Evolutionary conservation across 768 basidiomycete species (phyloP), one percentile per base, ranked within the genome.

Genomic region (Kwoniella dendrophila): DNA sequence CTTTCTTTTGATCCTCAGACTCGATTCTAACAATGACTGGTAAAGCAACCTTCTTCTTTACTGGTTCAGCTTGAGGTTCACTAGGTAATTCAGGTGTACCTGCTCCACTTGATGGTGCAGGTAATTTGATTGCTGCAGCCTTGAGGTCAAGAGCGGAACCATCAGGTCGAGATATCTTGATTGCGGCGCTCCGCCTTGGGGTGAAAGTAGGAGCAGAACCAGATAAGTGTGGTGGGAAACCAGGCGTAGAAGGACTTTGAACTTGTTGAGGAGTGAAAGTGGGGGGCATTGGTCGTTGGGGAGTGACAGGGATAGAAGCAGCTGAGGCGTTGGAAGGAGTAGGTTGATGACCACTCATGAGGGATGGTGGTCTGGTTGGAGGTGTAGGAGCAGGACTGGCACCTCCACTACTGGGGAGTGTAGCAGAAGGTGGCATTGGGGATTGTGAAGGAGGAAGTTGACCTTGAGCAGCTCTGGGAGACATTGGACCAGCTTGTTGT

Each of bases 141-240:
- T 79, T 74, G 47, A 85, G 81, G 64, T 82, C 82, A 59, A 82
- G 62, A 24, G 73, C 82, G 50, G 81, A 81, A 27, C 84, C 83
- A 69, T 85, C 85, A 2, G 80, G 71, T 40, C 77, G 72, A 18
- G 75, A 59, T 44, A 78, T 60, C 56, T 74, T 77, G 66, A 78
- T 70, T 1, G 69, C 81, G 53, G 82, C 80, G 61, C 69, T 81
- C 36, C 70, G 56, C 5, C 81, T 81, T 48, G 79, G 65, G 32
- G 70, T 71, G 75, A 75, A 77, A 10, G 82, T 72, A 20, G 77
- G 69, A 49, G 82, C 82, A 49, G 65, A 64, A n/a, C 65, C 73
- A 18, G 67, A 70, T n/a, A 75, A 60, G 1, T 56, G 47, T 51
- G 68, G 59, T 50, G 64, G 50, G 62, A 70, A 43, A 18, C 40